Base-by-base conservation (phyloP, 768 basidiomycete genomes). In the Daedalea quercina region DNA sequence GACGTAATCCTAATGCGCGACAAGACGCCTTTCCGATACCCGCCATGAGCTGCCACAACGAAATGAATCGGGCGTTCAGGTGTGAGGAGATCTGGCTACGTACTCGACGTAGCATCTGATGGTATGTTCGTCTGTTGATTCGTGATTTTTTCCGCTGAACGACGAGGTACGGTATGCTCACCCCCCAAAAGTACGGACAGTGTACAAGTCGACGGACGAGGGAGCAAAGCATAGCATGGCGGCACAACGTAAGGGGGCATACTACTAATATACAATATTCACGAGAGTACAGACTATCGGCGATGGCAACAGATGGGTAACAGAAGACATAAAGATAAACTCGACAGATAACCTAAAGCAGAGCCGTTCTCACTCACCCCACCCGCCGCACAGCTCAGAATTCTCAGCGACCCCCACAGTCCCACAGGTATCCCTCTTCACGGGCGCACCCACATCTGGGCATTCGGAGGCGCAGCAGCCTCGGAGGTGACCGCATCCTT, bases 401-500 rank as follows among this genome's bases (percentile, higher is more conserved):
- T 26, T 2, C 28, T 17, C 15, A 3, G 25, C 11, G 23, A 13
- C 26, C 46, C 15, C 4, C 3, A 13, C 46, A 33, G 19, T 20
- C 2, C 3, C 13, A 23, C 31, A 49, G 25, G 25, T 15, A 20
- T 44, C 12, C 19, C 22, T 4, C 4, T 7, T 34, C 25, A 47
- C 33, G 6, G n/a, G 34, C 69, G 70, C 67, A 73, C 69, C 79
- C 73, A 75, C 55, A 71, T 64, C 51, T 64, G 65, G 56, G 66
- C 65, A 26, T 56, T 60, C 26, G 57, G 50, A 26, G 51, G 43
- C 19, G 57, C 44, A 28, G 54, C 46, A 28, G 28, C 28, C 6
- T 4, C 28, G 28, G 28, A 31, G 28, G 28, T 11, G 15, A 52
- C 35, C 19, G 58, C 42, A 42, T 80, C 79, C 55, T 80, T 78